Evolutionary conservation across 2,329 filamentous ascomycete species (phyloP), one percentile per base, ranked within the genome.

Genomic region (Alternaria triticina): DNA sequence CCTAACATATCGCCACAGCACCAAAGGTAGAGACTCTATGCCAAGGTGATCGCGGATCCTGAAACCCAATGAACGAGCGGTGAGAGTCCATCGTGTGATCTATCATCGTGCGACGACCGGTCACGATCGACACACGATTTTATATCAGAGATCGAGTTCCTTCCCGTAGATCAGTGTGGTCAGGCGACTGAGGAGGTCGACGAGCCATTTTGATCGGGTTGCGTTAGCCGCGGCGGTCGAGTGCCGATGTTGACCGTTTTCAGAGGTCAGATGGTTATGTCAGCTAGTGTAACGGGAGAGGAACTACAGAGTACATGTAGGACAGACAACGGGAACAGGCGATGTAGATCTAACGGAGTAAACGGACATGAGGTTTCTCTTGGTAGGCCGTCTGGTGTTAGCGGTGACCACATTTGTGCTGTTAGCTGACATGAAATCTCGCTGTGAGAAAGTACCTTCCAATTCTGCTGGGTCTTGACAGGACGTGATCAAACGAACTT

Each of bases 171-270:
- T 47, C 33, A 50, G 30, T 7, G 25, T 57, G 45, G 45, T 57
- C 58, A 61, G 58, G 30, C 51, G 57, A 60, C 7, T 45, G 23
- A 27, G 15, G 20, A 57, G 33, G 28, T 30, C 22, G n/a, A 20
- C 27, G 57, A 30, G 12, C 28, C 7, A 40, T 36, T 9, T 45
- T n/a, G 36, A 27, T 6, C 20, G 40, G 20, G 30, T 33, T 25
- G 25, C 44, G 23, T 20, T n/a, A 30, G 28, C 28, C 28, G 17
- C 52, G 23, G 52, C 52, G 13, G 44, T 25, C 23, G 15, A 17
- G 28, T 57, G 52, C 58, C 52, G 58, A 61, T 15, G 15, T 57
- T 61, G 44, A 57, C 44, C 33, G 58, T 25, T 20, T 30, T 44
- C 20, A 23, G 45, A 50, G 10, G 17, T 27, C 15, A 44, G 33